Base-by-base conservation (phyloP, 2,329 filamentous ascomycete species). In the Colletotrichum siamense region DNA sequence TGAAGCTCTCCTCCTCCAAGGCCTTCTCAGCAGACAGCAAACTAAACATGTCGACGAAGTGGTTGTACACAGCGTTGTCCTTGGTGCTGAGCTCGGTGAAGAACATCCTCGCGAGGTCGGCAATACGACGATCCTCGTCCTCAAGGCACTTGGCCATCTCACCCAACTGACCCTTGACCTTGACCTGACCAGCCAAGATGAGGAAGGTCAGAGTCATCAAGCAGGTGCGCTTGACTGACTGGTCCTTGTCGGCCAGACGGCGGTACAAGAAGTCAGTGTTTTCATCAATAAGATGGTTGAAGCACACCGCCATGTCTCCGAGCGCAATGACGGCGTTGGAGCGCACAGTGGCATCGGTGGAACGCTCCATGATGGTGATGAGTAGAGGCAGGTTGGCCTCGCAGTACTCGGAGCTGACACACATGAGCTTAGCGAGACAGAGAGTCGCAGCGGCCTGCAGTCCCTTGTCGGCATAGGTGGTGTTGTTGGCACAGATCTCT, bases 111-210 rank as follows among this genome's bases (percentile, higher is more conserved):
- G 96, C 95, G 82, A 99, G 91, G 82, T 99, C 97, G 1, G 96
- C 95, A 78, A 99, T 98, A 77, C 95, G 92, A 85, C 96, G 96
- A 82, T 99, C 98, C n/a, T 93, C 92, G 82, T 99, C 97, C 85
- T 99, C 97, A 34, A 99, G 91, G 80, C 97, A 99, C 87, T 99
- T 99, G 73, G 97, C 97, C 97, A 99, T 99, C 87, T 99, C 96
- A 65, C 97, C 97, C 13, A 99, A 89, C 85, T 99, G 97, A 30
- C 97, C 97, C 89, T 99, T 99, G 85, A 99, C 97, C 89, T 99
- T 99, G 87, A 99, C 96, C 85, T 99, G 97, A 30, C 98, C 97
- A 1, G 97, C 97, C 61, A 99, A 87, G 81, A 99, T 99, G 73
- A 99, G 87, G 90, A 99, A 99, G 0, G 98, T 99, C 80, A 99